Base-by-base conservation (phyloP, 805 yeast species). In the Metschnikowia borealis region DNA sequence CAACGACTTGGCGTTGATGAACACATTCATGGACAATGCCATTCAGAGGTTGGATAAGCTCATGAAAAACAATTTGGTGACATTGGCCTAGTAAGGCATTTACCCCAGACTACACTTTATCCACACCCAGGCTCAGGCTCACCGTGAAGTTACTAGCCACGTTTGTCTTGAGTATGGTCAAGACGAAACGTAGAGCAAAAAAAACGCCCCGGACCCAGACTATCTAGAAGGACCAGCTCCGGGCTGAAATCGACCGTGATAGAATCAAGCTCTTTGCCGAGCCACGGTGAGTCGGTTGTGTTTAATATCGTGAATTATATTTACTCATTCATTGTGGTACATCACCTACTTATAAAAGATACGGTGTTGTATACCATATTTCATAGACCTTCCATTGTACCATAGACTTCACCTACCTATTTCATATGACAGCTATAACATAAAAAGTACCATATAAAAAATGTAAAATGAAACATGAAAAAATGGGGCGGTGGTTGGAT, bases 161-260 rank as follows among this genome's bases (percentile, higher is more conserved):
- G 41, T 63, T 70, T 50, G 77, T 73, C 7, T 59, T 73, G 55
- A 69, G 76, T 1, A 55, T 54, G 43, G 71, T 73, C 1, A 61
- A 69, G 44, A 56, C 73, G 17, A 67, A 58, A 48, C 65, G 63
- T 26, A 59, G 77, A 44, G 44, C 52, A 6, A 65, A 63, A 40
- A 60, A 61, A n/a, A n/a, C n/a, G 53, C 60, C 69, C 3, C 63
- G 63, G 42, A 54, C 53, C 39, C 59, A 75, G 29, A 59, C 59
- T 38, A 32, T 43, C 23, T 60, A 60, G 52, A 52, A 71, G 46
- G 50, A 53, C 17, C 67, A 64, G 47, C 57, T 72, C 44, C 63
- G 64, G 48, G 53, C 58, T 39, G 70, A 68, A 18, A 65, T 72
- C 21, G 70, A 68, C 48, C 59, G 56, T 44, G 69, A 63, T 36